phyloP scores from a whole-genome alignment of 2,329 filamentous ascomycete genomes.

The Ophiostoma perfectum region DNA sequence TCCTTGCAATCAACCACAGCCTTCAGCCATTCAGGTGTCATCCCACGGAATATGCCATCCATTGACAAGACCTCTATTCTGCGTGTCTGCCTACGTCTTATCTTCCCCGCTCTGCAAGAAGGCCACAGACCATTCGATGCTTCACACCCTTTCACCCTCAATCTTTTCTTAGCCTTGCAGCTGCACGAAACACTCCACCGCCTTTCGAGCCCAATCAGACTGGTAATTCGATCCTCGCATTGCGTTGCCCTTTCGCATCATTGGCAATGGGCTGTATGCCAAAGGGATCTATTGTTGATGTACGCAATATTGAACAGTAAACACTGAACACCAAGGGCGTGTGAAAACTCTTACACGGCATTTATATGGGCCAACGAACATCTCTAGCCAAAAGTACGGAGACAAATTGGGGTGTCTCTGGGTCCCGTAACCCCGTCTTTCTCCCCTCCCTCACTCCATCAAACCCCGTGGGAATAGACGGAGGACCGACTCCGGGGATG shows the following conservation, averaged over 20 bases:
- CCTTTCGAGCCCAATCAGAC: neutral
- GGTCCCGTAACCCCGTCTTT: slow-evolving; percentile 9
- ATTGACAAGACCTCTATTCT: neutral
- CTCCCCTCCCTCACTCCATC: neutral
- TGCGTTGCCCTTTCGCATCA: neutral
- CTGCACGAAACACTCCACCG: slow-evolving; percentile 5
- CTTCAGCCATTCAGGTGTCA: too few species aligned
- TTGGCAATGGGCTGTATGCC: neutral
- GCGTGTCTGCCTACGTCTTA: neutral
- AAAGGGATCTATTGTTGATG: neutral
- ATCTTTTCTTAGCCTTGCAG: slow-evolving; percentile 4
- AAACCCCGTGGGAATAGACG: neutral
- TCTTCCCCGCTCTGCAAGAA: neutral
- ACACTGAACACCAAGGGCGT: neutral
- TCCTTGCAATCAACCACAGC: neutral
- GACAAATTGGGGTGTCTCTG: too few species aligned
- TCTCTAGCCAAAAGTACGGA: too few species aligned
- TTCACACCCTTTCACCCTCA: neutral
- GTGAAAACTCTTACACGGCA: neutral
- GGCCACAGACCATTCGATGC: neutral
- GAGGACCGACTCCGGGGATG: slow-evolving; percentile 11
- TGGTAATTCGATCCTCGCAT: neutral
- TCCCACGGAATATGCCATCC: neutral
- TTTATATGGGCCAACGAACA: too few species aligned
- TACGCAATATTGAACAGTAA: neutral